A percentile compares a stretch with the other conserved stretches of the same genome.
phyloP scores from a whole-genome alignment of 2,329 filamentous ascomycete species.

The Penicillium sp. region DNA sequence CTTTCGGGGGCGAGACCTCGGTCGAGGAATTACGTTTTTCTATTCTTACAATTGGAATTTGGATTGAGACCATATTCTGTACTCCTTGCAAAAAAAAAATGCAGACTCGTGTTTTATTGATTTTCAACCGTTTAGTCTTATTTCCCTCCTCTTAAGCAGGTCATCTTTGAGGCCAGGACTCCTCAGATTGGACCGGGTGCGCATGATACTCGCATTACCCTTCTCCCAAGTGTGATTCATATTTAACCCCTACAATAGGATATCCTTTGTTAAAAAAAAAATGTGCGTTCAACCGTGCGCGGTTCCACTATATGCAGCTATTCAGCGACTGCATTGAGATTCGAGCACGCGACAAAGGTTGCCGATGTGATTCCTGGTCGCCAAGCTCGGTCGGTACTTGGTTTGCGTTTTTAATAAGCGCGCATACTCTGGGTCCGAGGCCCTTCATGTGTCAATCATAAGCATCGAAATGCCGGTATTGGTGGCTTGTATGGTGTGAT shows the following conservation, averaged over 20 bases:
- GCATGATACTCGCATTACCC: background rate
- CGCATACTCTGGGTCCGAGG: background rate
- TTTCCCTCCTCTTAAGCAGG: background rate
- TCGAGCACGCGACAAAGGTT: conserved; percentile 12
- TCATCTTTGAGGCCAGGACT: conserved; percentile 3
- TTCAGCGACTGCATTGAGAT: conserved; percentile 5
- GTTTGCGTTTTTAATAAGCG: background rate
- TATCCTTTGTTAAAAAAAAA: background rate
- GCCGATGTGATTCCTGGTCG: background rate
- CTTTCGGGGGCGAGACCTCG: conserved; percentile 12
- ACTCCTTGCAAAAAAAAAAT: background rate
- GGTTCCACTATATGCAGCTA: conserved; percentile 6
- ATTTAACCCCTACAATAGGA: background rate
- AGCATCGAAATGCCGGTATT: conserved; percentile 17
- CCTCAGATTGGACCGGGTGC: background rate
- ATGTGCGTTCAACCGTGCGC: background rate
- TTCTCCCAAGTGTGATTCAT: background rate
- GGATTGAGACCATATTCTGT: background rate
- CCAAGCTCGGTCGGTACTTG: background rate
- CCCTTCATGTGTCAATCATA: conserved; percentile 32
- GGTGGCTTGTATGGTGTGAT: background rate
- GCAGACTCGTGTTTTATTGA: background rate
- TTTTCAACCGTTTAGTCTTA: background rate
- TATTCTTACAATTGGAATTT: background rate
- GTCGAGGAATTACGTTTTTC: conserved; percentile 2